phyloP scores from a whole-genome alignment of 306 rosid species.

The Prinsepia uniflora region DNA sequence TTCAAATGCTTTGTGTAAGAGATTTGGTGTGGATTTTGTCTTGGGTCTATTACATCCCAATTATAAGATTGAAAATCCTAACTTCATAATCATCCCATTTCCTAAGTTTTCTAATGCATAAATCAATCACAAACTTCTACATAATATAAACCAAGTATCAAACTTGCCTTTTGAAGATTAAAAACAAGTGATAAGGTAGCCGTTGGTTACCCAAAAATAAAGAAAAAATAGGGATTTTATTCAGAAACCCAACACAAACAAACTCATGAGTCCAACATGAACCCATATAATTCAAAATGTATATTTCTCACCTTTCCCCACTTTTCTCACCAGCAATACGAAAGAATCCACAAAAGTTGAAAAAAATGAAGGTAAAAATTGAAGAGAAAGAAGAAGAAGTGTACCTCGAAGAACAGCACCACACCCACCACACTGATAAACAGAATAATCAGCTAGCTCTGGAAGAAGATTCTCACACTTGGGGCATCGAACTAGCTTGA shows the following conservation, averaged over 20 bases:
- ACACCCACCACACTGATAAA: slow-evolving; percentile 93
- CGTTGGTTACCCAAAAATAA: not conserved
- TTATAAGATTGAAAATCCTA: not conserved
- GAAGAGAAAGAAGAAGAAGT: not conserved
- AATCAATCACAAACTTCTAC: slow-evolving; percentile 3
- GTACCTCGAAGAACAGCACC: slow-evolving; percentile 85
- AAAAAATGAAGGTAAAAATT: not conserved
- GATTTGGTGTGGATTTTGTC: not conserved
- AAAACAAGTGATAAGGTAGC: not conserved
- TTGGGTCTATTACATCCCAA: not conserved
- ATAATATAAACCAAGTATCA: slow-evolving; percentile 1
- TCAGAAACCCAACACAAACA: slow-evolving; percentile 4
- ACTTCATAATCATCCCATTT: not conserved
- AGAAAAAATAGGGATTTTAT: not conserved
- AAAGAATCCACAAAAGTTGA: not conserved
- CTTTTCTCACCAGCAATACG: not conserved
- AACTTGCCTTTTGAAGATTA: too few species aligned
- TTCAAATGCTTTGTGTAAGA: not conserved
- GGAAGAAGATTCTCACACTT: slow-evolving; percentile 93
- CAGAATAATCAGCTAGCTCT: slow-evolving; percentile 78
- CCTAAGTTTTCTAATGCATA: not conserved
- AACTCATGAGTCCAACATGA: not conserved
- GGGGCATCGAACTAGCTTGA: slow-evolving; percentile 82
- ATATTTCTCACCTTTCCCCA: not conserved
- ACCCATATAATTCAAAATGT: not conserved